Evolutionary conservation across 1,139 yeast species (phyloP), one percentile per base, ranked within the genome.

Genomic region (Nakaseomyces kungkrabaensis): DNA sequence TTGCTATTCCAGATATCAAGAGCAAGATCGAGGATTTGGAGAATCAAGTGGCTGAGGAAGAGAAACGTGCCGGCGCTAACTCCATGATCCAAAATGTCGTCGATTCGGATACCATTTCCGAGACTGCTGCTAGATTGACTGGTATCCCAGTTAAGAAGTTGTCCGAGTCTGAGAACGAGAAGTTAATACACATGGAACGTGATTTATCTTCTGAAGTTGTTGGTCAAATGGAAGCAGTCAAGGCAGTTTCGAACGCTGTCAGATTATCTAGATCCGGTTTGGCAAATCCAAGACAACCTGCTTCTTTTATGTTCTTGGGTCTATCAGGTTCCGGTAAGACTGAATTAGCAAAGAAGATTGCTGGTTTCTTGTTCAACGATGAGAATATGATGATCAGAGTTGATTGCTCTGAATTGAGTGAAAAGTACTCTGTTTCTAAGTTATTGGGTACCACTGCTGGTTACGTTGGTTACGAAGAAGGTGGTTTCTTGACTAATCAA

Each of bases 271-370:
- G 98, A 66, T 89, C 97, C n/a, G 98, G 98, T 26, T 75, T 92
- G 58, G 85, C 96, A 31, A 90, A 92, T 67, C 97, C 98, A 50
- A 79, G 88, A 68, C 95, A 94, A 60, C 98, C 98, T 11, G 90
- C 98, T 1, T 87, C 96, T 24, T 92, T 92, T 77, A 67, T 92
- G 64, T 94, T 94, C 76, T 75, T 94, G 57, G 99, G 99, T 56
- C 78, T 90, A 56, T 86, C 96, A 10, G 99, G 98, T 61, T 87
- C 97, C 3, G 99, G 99, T 77, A 92, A 92, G 75, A 94, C 99
- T 9, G 97, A 92, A 68, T 76, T 92, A 60, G 97, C 98, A 33
- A 92, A 92, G 77, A 90, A 89, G 63, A 78, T 94, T 26, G 97
- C 98, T 4, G 96, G 95, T 1, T 92, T 92, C 74, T 75, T 92